These are phyloP conservation scores for Russula griseocarnosa DNA, from an alignment of 768 basidiomycete genomes.

Conservation along the genomic window DNA sequence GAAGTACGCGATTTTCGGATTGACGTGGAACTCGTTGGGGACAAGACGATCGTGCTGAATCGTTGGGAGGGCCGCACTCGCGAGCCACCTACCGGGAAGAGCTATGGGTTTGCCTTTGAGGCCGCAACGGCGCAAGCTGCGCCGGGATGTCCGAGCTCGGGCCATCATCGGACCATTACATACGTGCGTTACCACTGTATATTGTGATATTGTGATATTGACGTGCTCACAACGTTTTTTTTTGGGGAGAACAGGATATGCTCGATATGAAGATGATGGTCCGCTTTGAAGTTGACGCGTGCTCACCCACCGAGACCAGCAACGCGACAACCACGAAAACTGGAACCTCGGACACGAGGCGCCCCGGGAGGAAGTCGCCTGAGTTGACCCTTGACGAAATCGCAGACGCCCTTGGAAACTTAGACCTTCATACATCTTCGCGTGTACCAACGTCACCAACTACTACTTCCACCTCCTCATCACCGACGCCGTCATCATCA, in stretches of 20 bases:
- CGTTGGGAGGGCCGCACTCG: slow-evolving; percentile 48
- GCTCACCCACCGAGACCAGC: background rate
- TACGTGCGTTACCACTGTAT: slow-evolving; percentile 47
- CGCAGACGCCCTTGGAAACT: slow-evolving; percentile 25
- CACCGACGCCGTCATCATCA: background rate
- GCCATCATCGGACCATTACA: slow-evolving; percentile 58
- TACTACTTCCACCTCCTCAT: no score
- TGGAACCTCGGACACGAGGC: background rate
- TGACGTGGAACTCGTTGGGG: slow-evolving; percentile 59
- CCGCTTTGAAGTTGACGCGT: slow-evolving; percentile 53
- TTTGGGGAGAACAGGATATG: slow-evolving; percentile 43
- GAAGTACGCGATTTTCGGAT: slow-evolving; percentile 58
- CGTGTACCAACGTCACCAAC: background rate
- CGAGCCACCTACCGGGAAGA: slow-evolving; percentile 33
- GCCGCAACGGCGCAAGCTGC: slow-evolving; percentile 48
- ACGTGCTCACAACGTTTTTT: background rate
- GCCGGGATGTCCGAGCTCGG: slow-evolving; percentile 47
- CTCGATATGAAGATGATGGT: slow-evolving; percentile 56
- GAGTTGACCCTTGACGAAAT: slow-evolving; percentile 27
- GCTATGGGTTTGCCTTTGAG: slow-evolving; percentile 62
- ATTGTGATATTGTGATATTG: background rate
- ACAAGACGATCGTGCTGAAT: slow-evolving; percentile 55
- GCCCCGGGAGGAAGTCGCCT: background rate
- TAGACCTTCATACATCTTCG: slow-evolving; percentile 13
- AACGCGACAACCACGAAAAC: background rate